Conservation (phyloP, 2,329 filamentous ascomycete species). For the Microdochium trichocladiopsis region DNA sequence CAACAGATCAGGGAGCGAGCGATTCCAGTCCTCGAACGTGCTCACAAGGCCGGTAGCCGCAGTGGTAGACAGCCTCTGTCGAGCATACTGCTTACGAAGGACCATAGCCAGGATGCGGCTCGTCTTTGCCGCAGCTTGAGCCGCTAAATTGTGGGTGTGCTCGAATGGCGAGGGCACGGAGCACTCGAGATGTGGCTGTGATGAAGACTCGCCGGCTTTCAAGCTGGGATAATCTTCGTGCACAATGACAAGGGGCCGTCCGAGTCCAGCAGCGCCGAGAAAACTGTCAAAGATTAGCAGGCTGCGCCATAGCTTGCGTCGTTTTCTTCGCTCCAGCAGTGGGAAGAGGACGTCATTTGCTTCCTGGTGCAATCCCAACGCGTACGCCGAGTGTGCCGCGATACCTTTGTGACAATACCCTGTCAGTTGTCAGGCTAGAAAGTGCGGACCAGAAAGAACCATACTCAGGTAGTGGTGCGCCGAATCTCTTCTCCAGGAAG, state of each 20-base stretch:
- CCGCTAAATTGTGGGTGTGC: slow-evolving; percentile 20
- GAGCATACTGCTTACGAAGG: slow-evolving; percentile 52
- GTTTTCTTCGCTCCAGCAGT: slow-evolving; percentile 33
- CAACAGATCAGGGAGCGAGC: slow-evolving; percentile 37
- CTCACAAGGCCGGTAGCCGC: slow-evolving; percentile 50
- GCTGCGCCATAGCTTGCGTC: slow-evolving; percentile 56
- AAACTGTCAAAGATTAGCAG: slow-evolving; percentile 44
- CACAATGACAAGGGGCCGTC: slow-evolving; percentile 53
- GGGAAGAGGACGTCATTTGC: slow-evolving; percentile 50
- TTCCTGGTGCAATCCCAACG: slow-evolving; percentile 54
- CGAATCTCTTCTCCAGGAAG: slow-evolving; percentile 53
- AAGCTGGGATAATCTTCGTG: slow-evolving; percentile 43
- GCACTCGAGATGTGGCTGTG: background rate
- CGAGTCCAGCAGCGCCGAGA: slow-evolving; percentile 53
- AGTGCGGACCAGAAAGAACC: slow-evolving; percentile 3
- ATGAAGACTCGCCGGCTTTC: background rate
- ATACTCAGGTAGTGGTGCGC: slow-evolving; percentile 55
- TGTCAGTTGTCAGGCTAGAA: background rate
- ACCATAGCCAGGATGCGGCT: slow-evolving; percentile 52
- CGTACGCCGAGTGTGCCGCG: slow-evolving; percentile 56
- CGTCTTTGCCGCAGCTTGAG: slow-evolving; percentile 50
- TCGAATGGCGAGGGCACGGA: slow-evolving; percentile 5
- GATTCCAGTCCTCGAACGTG: slow-evolving; percentile 44
- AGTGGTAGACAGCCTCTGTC: slow-evolving; percentile 48
- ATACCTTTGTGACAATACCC: slow-evolving; percentile 34